Base-by-base conservation (phyloP, 73 alveolate genomes). In the Breviolum minutum region DNA sequence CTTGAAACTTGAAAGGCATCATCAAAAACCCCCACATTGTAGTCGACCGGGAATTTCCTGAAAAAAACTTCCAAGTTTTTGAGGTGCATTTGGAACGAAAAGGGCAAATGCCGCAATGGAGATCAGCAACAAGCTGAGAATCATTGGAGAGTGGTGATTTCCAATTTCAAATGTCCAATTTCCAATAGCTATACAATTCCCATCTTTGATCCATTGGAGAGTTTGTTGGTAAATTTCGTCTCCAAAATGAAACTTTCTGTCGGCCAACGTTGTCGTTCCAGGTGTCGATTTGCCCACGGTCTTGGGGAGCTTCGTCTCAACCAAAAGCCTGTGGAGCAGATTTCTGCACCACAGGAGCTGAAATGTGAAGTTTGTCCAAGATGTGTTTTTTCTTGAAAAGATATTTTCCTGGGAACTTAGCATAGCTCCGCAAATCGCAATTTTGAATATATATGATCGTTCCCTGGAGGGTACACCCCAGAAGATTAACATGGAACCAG, bases 21-120 rank as follows among this genome's bases (percentile, higher is more conserved):
- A 22, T 14, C 77, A 17, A 66, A 66, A 66, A 17, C 77, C 4
- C 24, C 54, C 54, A 40, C 54, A 40, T 40, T 40, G 54, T 40
- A n/a, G n/a, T n/a, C n/a, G n/a, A n/a, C 54, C 3, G 54, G 54
- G 5, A 40, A 40, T 40, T 40, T 14, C 24, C n/a, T 14, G n/a
- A n/a, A n/a, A n/a, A n/a, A n/a, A 40, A 40, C 3, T 40, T 3
- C 54, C 27, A 77, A 20, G 27, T 79, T 79, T 6, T 5, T 63
- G 64, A 92, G 97, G 97, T 92, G 97, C 97, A 92, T 92, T 80
- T 92, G 97, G 97, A 92, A 92, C 80, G 97, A 92, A 89, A 92
- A 92, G 97, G 97, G 97, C 90, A 92, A 92, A 62, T 92, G 97
- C 81, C 97, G 97, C 64, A 92, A 92, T 40, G 97, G 97, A 73